Evolutionary conservation across 257 asterid species (phyloP).

Genomic region (Gentiana dahurica): DNA sequence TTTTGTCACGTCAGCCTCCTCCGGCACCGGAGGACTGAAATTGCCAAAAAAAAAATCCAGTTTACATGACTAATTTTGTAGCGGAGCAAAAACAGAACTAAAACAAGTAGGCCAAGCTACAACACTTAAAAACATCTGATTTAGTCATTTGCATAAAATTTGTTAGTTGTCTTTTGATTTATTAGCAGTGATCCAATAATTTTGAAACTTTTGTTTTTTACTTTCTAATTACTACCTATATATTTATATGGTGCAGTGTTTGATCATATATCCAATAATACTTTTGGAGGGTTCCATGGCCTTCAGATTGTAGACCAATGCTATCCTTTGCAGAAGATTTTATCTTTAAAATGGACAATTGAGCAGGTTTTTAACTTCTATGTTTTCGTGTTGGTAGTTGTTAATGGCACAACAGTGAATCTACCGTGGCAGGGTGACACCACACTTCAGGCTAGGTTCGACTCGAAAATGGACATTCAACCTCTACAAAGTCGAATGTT

Average conservation of each 20-base stretch:
- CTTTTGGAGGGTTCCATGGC: slow-evolving; percentile 46
- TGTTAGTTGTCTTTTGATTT: not conserved
- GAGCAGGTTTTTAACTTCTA: slow-evolving; percentile 53
- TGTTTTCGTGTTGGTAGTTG: too few species aligned
- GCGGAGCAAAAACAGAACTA: too few species aligned
- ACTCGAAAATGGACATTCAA: too few species aligned
- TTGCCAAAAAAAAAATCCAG: too few species aligned
- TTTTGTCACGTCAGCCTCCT: too few species aligned
- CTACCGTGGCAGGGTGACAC: too few species aligned
- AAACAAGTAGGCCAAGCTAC: too few species aligned
- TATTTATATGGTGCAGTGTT: slow-evolving; percentile 36
- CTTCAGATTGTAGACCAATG: slow-evolving; percentile 72
- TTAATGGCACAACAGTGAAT: too few species aligned
- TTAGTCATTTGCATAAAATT: not conserved
- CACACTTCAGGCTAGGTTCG: too few species aligned
- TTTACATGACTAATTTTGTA: too few species aligned
- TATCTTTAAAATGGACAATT: slow-evolving; percentile 49
- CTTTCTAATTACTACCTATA: not conserved
- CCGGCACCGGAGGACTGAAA: too few species aligned
- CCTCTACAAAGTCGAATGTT: too few species aligned
- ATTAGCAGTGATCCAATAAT: not conserved
- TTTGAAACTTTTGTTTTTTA: not conserved
- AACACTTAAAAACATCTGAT: not conserved
- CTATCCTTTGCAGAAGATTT: slow-evolving; percentile 79
- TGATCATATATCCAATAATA: slow-evolving; percentile 40